phyloP scores from a whole-genome alignment of 208 protist species.

The Herpetomonas samuelpessoai region DNA sequence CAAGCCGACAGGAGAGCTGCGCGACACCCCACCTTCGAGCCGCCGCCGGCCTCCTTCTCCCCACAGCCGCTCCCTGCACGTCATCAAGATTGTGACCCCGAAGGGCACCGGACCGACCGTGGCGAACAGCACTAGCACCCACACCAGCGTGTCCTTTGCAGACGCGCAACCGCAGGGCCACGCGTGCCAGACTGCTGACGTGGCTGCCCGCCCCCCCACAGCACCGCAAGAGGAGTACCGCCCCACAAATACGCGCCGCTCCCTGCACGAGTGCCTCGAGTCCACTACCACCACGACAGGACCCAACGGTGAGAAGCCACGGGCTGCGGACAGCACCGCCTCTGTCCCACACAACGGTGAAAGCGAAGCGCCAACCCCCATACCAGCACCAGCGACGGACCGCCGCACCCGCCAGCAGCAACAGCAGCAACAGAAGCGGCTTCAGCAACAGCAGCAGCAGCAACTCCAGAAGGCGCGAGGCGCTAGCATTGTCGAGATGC shows the following conservation, averaged over 20 bases:
- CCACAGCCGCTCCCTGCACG: neutral
- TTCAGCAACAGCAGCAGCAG: neutral
- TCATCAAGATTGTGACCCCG: neutral
- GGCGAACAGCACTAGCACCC: neutral
- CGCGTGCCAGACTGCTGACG: neutral
- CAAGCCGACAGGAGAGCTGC: neutral
- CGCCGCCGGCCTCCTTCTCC: neutral
- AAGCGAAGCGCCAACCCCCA: too few species aligned
- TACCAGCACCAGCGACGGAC: too few species aligned
- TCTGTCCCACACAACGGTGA: neutral
- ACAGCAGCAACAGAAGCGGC: slow-evolving; percentile 2
- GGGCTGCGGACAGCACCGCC: neutral
- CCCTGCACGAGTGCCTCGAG: neutral
- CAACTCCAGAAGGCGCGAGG: neutral
- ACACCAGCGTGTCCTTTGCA: neutral
- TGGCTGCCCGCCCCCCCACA: too few species aligned
- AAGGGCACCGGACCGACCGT: neutral
- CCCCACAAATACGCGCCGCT: neutral
- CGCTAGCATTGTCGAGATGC: slow-evolving; percentile 3
- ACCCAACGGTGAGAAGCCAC: neutral
- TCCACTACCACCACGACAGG: too few species aligned
- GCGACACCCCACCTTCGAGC: neutral
- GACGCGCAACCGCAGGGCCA: neutral
- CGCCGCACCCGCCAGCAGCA: neutral
- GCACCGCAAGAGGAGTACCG: neutral